Conservation (phyloP, 2,329 filamentous ascomycete species). For the Fusarium sp. region DNA sequence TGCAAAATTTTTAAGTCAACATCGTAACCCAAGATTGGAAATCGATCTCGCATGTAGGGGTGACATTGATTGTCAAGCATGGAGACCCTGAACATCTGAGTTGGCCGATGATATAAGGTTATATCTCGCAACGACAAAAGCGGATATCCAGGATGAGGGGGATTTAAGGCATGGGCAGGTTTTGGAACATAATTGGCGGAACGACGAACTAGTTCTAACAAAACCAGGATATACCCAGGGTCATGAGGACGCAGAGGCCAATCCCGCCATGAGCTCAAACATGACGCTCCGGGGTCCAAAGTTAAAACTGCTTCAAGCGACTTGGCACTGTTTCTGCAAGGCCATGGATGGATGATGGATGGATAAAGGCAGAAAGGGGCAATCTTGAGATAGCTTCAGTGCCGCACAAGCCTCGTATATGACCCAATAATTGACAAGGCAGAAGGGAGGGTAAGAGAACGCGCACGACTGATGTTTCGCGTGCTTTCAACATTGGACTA, state of each 20-base stretch:
- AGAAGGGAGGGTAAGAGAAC: too few species aligned
- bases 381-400: not conserved
- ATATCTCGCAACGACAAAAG: not conserved
- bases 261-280: not conserved
- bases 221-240: conserved; percentile 8
- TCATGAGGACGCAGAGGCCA: conserved; percentile 4
- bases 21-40: conserved; percentile 3
- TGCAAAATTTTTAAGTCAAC: not conserved
- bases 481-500: too few species aligned
- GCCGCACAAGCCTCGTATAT: not conserved
- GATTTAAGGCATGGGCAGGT: conserved; percentile 6
- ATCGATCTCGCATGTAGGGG: not conserved
- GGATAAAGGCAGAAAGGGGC: not conserved
- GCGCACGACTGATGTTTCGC: too few species aligned
- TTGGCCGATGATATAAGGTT: not conserved
- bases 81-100: not conserved
- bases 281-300: not conserved
- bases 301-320: not conserved
- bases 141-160: conserved; percentile 6
- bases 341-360: not conserved
- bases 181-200: conserved; percentile 2
- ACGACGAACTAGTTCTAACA: not conserved
- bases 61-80: not conserved
- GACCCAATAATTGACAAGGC: too few species aligned
- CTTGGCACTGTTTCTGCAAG: conserved; percentile 7